phyloP scores from a whole-genome alignment of 1,284 basidiomycete genomes.

The Uromyces viciae-fabae region DNA sequence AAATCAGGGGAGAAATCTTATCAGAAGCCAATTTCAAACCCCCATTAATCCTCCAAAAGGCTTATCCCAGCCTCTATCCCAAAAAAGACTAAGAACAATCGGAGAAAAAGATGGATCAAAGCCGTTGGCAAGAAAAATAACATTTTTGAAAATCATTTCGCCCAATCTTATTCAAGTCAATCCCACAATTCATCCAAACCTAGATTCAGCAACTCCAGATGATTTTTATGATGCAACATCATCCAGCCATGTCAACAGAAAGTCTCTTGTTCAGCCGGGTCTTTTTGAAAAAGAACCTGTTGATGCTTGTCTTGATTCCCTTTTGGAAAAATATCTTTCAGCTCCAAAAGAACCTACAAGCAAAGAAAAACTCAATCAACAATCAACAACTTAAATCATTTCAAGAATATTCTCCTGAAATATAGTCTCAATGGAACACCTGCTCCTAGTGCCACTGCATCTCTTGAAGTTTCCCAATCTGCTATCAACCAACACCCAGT shows the following conservation, averaged over 20 bases:
- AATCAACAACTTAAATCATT: neutral
- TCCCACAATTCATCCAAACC: neutral
- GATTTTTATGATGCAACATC: neutral
- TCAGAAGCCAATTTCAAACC: neutral
- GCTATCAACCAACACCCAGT: neutral
- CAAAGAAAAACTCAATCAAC: neutral
- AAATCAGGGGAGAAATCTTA: neutral
- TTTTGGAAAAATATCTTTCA: neutral
- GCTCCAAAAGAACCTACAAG: neutral
- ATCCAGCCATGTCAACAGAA: neutral
- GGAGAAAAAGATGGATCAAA: neutral
- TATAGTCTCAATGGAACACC: neutral
- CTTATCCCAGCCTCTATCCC: neutral
- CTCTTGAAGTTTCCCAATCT: neutral
- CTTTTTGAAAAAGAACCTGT: neutral
- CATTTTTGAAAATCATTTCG: constrained; percentile 1
- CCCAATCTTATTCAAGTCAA: neutral
- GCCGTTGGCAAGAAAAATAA: neutral
- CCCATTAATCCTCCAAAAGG: neutral
- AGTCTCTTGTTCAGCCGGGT: neutral
- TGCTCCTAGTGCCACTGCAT: neutral
- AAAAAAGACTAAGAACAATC: constrained; percentile 1
- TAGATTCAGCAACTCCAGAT: neutral
- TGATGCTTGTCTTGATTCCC: neutral
- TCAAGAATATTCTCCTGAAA: neutral